Evolutionary conservation across 2,329 filamentous ascomycete genomes (phyloP), one percentile per base, ranked within the genome.

Genomic region (Conoideocrella luteorostrata): DNA sequence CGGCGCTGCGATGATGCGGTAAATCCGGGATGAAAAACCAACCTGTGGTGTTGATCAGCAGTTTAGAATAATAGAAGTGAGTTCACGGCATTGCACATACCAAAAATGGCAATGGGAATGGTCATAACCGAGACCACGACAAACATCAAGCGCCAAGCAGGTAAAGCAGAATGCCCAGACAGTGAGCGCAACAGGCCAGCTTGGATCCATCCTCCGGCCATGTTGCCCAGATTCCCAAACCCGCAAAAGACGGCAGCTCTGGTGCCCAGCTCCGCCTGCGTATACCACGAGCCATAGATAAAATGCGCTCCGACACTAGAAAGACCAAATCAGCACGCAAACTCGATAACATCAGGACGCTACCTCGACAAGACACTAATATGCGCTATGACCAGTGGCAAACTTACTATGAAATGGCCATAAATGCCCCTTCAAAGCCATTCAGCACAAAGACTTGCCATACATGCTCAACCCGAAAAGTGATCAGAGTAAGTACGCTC

Each of bases 131-230:
- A 64, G 0, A 69, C 66, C 3, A 70, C 64, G 22, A 70, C 64
- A 32, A 69, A 70, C 22, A 70, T 64, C 60, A 66, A 60, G 44
- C 65, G 55, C 67, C 66, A 70, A 0, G 67, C 65, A 10, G 66
- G 60, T 17, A 70, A 50, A 1, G 60, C 58, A 11, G 53, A 51
- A 7, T 29, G 41, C 2, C 62, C 64, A 20, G 60, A 57, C 2
- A 70, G 47, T 5, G 59, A 59, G 11, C 59, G 46, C 34, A 70
- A 48, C 20, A 70, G 47, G 3, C 61, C 66, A 1, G 66, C 66
- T 46, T 70, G 67, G 20, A 71, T 70, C 66, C 66, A 70, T 1
- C 66, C 65, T 3, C 67, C 67, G 1, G 67, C 61, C 65, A 70
- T 69, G 21, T 61, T 68, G 0, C 67, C 67, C 4, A 70, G 37